Conservation (phyloP, 345 rosid genomes). For the Anacardium occidentale region DNA sequence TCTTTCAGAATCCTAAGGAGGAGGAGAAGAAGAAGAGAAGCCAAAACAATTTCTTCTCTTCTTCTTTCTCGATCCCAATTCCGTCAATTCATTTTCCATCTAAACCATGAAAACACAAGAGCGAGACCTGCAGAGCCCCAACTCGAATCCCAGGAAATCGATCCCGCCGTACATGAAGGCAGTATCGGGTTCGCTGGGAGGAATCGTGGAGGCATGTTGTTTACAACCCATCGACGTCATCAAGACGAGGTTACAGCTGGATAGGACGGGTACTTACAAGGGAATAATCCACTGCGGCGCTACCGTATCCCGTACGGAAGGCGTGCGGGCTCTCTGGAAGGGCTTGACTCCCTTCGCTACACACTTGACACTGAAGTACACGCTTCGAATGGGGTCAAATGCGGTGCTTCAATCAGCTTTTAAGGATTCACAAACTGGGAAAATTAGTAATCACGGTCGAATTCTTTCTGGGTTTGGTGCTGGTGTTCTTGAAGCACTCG, state of each 20-base stretch:
- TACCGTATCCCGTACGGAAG: slow-evolving; percentile 64
- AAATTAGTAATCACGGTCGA: slow-evolving; percentile 57
- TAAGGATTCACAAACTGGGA: slow-evolving; percentile 78
- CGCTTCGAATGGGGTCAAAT: slow-evolving; percentile 94
- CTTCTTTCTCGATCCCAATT: background rate
- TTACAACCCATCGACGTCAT: slow-evolving; percentile 95
- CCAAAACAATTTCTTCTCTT: slow-evolving; percentile 3
- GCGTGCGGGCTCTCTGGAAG: slow-evolving; percentile 89
- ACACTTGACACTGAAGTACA: slow-evolving; percentile 80
- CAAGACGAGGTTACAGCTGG: slow-evolving; percentile 91
- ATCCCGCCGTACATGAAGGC: slow-evolving; percentile 92
- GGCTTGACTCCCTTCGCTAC: slow-evolving; percentile 95
- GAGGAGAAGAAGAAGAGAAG: slow-evolving; percentile 12
- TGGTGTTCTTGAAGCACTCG: slow-evolving; percentile 93
- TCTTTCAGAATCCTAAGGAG: background rate
- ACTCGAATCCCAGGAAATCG: slow-evolving; percentile 19
- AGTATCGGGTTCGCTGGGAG: slow-evolving; percentile 81
- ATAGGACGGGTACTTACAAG: slow-evolving; percentile 57
- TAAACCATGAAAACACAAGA: background rate
- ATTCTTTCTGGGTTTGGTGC: slow-evolving; percentile 84
- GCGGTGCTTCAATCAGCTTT: slow-evolving; percentile 73
- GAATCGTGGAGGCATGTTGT: slow-evolving; percentile 81
- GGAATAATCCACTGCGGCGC: slow-evolving; percentile 83
- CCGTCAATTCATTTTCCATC: no score
- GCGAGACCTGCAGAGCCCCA: slow-evolving; percentile 1